Percentiles rank a stretch among this genome's conserved stretches.
These are phyloP conservation scores for Coemansia sp. DNA, from an alignment of 192 early-diverging fungal species.

Conservation along the genomic window DNA sequence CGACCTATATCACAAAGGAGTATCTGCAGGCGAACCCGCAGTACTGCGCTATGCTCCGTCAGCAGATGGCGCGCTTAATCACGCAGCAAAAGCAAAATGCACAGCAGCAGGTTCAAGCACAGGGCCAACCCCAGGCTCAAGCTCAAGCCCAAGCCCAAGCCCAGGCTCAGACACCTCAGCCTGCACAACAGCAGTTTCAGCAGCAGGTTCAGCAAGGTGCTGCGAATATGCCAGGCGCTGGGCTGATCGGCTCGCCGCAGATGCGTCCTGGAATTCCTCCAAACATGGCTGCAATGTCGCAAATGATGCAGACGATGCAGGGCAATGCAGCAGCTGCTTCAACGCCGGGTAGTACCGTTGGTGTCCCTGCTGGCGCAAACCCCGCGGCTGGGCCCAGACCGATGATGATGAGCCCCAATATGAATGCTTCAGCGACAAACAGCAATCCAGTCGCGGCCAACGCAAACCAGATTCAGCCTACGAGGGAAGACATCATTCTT, in stretches of 20 bases:
- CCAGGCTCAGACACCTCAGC: no score
- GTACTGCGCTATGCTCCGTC: constrained; percentile 24
- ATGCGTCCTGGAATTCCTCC: constrained; percentile 29
- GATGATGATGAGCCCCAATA: not conserved
- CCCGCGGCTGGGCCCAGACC: not conserved
- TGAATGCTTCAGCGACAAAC: not conserved
- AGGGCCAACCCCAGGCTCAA: no score
- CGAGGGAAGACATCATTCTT: constrained; percentile 29
- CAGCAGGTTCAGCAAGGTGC: constrained; percentile 14
- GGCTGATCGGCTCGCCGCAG: constrained; percentile 31
- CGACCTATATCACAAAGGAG: constrained; percentile 39
- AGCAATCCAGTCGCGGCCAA: not conserved
- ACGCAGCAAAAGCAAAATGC: constrained; percentile 6
- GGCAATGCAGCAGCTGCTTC: constrained; percentile 5
- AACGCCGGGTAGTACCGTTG: not conserved
- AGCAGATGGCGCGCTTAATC: constrained; percentile 11
- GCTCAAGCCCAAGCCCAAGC: constrained; percentile 5
- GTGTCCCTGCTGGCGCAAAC: not conserved
- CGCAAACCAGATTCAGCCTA: constrained; percentile 24
- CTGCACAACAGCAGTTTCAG: constrained; percentile 12
- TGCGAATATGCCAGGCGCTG: constrained; percentile 8
- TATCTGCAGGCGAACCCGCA: constrained; percentile 42
- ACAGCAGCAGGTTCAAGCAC: constrained; percentile 15
- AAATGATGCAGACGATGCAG: constrained; percentile 23
- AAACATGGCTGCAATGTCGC: constrained; percentile 20